phyloP scores from a whole-genome alignment of 1,139 yeast species.

The Hemisphaericaspora subhashii region DNA sequence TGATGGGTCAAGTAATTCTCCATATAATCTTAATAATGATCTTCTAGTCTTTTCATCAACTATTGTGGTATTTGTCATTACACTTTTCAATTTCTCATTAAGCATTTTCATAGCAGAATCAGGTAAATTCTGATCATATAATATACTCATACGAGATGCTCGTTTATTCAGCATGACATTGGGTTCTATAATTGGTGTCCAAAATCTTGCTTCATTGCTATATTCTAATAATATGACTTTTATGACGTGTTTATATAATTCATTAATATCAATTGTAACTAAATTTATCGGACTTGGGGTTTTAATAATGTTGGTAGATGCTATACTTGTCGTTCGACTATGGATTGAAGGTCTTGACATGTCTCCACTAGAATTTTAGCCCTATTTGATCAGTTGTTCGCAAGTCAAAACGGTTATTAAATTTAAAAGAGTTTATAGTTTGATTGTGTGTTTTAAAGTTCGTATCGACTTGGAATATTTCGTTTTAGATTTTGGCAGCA shows the following conservation, averaged over 20 bases:
- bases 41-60: constrained; percentile 41
- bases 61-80: constrained; percentile 52
- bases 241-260: constrained; percentile 42
- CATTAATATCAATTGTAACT: background rate
- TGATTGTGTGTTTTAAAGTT: too few relatives aligned
- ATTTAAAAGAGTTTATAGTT: too few relatives aligned
- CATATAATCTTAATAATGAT: constrained; percentile 59
- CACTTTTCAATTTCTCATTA: constrained; percentile 47
- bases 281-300: constrained; percentile 6
- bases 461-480: too few relatives aligned
- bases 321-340: constrained; percentile 6
- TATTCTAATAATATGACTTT: constrained; percentile 56
- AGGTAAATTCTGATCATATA: constrained; percentile 38
- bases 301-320: constrained; percentile 3
- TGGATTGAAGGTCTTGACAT: background rate
- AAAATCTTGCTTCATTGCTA: constrained; percentile 58
- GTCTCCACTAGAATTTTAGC: background rate
- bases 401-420: too few relatives aligned
- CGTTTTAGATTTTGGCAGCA: too few relatives aligned
- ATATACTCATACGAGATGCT: constrained; percentile 9
- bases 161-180: constrained; percentile 11
- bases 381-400: too few relatives aligned
- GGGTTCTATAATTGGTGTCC: constrained; percentile 32
- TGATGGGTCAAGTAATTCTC: constrained; percentile 55
- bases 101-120: constrained; percentile 47